These are phyloP conservation scores for Borealophlyctis nickersoniae DNA, from an alignment of 192 early-diverging fungal species.

Conservation along the genomic window DNA sequence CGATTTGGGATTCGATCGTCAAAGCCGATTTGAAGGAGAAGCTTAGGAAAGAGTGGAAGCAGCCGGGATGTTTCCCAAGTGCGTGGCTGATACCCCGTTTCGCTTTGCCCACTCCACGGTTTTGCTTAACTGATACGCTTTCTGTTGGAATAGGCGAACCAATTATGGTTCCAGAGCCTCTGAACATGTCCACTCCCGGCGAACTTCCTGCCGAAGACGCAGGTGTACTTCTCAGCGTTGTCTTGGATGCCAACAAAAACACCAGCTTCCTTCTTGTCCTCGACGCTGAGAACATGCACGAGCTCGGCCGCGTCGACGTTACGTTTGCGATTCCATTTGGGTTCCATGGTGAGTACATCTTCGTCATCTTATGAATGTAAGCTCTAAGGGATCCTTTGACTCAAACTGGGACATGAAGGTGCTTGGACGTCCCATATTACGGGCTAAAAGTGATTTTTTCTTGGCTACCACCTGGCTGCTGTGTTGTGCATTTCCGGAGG, in stretches of 20 bases:
- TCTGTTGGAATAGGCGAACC: slow-evolving; percentile 18
- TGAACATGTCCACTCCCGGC: slow-evolving; percentile 4
- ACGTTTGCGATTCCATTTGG: slow-evolving; percentile 25
- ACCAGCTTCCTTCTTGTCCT: slow-evolving; percentile 24
- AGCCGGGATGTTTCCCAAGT: slow-evolving; percentile 26
- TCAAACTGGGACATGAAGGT: no score
- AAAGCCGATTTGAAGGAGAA: slow-evolving; percentile 24
- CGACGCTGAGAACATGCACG: slow-evolving; percentile 17
- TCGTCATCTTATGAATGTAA: no score
- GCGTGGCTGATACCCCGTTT: no score
- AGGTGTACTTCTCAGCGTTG: slow-evolving; percentile 27
- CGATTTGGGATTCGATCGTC: slow-evolving; percentile 30
- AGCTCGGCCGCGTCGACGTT: slow-evolving; percentile 12
- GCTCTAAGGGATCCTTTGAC: no score
- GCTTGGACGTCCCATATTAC: no score
- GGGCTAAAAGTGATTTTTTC: no score
- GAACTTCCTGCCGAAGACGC: slow-evolving; percentile 17
- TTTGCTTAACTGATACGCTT: no score
- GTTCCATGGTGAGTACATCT: slow-evolving; percentile 24
- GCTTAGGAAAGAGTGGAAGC: slow-evolving; percentile 17
- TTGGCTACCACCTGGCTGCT: no score
- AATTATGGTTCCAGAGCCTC: slow-evolving; percentile 30
- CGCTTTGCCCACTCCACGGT: not conserved
- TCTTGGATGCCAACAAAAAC: slow-evolving; percentile 18
- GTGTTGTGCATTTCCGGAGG: no score